Percentiles rank a stretch among this genome's conserved stretches.
phyloP scores from a whole-genome alignment of 352 stramenopile species.

The Peronosclerospora sorghi region DNA sequence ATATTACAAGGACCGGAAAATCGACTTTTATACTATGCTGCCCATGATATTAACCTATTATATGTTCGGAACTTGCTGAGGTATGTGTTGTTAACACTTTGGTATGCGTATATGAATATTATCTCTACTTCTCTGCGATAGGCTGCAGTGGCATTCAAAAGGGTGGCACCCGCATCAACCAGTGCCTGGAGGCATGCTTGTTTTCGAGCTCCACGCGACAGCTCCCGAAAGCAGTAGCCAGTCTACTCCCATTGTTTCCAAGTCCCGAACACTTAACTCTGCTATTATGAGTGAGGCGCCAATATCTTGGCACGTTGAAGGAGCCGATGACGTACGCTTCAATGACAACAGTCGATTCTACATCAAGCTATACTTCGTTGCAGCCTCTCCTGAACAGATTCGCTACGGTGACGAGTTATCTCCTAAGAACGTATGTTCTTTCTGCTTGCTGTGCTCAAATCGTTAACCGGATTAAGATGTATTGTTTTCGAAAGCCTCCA shows the following conservation, averaged over 20 bases:
- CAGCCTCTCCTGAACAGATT: conserved; percentile 62
- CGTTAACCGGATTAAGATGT: neutral
- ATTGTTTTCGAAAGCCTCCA: conserved; percentile 28
- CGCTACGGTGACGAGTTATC: conserved; percentile 44
- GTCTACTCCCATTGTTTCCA: conserved; percentile 1
- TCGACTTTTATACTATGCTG: conserved; percentile 58
- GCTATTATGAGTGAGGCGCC: neutral
- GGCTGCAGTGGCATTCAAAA: conserved; percentile 54
- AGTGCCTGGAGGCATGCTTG: conserved; percentile 59
- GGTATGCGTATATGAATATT: no score
- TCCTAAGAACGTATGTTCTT: conserved; percentile 28
- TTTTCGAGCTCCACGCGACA: conserved; percentile 59
- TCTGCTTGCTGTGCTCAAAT: neutral
- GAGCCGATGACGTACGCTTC: neutral
- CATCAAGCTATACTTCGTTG: conserved; percentile 63
- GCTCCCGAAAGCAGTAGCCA: neutral
- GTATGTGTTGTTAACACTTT: conserved; percentile 11
- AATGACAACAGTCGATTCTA: conserved; percentile 31
- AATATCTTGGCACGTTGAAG: conserved; percentile 7
- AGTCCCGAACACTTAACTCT: conserved; percentile 12
- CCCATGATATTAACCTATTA: conserved; percentile 73
- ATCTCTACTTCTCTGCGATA: conserved; percentile 9
- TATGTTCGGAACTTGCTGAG: conserved; percentile 65
- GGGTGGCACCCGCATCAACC: conserved; percentile 68
- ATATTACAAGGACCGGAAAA: conserved; percentile 43